These are phyloP conservation scores for Kodamaea fukazawae DNA, from an alignment of 805 yeast species.

Conservation along the genomic window DNA sequence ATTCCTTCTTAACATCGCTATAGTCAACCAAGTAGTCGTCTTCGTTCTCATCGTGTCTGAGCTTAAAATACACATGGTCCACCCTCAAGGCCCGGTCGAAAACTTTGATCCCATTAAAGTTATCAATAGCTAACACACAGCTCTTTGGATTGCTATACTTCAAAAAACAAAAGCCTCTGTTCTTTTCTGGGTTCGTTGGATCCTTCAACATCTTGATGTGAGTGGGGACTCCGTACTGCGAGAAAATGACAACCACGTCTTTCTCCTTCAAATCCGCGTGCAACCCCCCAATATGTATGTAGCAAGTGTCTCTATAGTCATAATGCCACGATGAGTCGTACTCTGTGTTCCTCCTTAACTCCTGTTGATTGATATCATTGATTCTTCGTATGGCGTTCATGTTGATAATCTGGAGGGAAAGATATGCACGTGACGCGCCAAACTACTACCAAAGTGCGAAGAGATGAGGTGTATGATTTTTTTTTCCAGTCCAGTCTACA, in stretches of 20 bases:
- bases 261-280: conserved; percentile 65
- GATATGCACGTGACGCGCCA: neutral
- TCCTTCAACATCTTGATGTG: conserved; percentile 70
- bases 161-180: conserved; percentile 75
- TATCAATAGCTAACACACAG: conserved; percentile 83
- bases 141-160: conserved; percentile 82
- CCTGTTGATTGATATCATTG: conserved; percentile 60
- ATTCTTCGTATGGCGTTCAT: conserved; percentile 45
- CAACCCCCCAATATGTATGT: conserved; percentile 72
- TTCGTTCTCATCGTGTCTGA: conserved; percentile 50
- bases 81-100: conserved; percentile 53
- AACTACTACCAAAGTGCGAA: conserved; percentile 2
- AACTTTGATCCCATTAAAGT: conserved; percentile 67
- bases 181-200: conserved; percentile 51
- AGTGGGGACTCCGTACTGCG: conserved; percentile 87
- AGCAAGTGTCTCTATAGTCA: conserved; percentile 75
- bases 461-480: conserved; percentile 7
- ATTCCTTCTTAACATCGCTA: conserved; percentile 10
- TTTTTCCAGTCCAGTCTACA: conserved; percentile 4
- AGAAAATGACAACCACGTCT: conserved; percentile 74
- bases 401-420: neutral
- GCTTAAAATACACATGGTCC: conserved; percentile 67
- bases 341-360: conserved; percentile 58
- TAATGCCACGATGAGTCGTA: conserved; percentile 83
- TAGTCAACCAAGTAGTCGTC: conserved; percentile 39